These are phyloP conservation scores for Beta corolliflora DNA, from an alignment of 179 eudicot genomes.

Conservation along the genomic window DNA sequence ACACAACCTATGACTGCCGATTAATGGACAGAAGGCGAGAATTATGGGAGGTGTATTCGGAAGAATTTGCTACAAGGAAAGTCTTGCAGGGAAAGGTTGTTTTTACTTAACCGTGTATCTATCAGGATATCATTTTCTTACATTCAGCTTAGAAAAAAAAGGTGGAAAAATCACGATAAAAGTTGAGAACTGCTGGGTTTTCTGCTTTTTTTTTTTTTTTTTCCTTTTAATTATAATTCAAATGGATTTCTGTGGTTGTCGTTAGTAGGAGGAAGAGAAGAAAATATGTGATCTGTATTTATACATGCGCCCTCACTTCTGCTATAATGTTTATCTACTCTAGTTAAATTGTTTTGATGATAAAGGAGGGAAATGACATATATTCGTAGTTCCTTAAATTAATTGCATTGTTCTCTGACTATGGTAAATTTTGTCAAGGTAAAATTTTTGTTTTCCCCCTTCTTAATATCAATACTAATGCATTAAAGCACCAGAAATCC, in stretches of 20 bases:
- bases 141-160: slow-evolving; percentile 32
- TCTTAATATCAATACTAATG: background rate
- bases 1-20: slow-evolving; percentile 78
- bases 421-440: background rate
- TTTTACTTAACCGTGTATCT: slow-evolving; percentile 58
- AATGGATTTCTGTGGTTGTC: slow-evolving; percentile 45
- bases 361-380: slow-evolving; percentile 11
- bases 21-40: slow-evolving; percentile 32
- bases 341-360: slow-evolving; percentile 25
- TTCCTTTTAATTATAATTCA: slow-evolving; percentile 23
- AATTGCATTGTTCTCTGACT: background rate
- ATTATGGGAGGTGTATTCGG: slow-evolving; percentile 6
- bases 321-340: slow-evolving; percentile 21
- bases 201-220: slow-evolving; percentile 24
- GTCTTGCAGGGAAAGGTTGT: slow-evolving; percentile 34
- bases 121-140: slow-evolving; percentile 39
- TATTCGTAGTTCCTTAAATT: slow-evolving; percentile 16
- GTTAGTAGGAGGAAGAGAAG: slow-evolving; percentile 42
- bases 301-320: slow-evolving; percentile 30
- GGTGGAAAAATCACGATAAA: slow-evolving; percentile 41
- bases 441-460: background rate
- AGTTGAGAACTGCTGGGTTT: slow-evolving; percentile 41
- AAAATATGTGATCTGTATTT: slow-evolving; percentile 61
- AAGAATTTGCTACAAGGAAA: slow-evolving; percentile 10
- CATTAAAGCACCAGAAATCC: background rate